phyloP scores from a whole-genome alignment of 306 rosid species.

The Cercis canadensis region DNA sequence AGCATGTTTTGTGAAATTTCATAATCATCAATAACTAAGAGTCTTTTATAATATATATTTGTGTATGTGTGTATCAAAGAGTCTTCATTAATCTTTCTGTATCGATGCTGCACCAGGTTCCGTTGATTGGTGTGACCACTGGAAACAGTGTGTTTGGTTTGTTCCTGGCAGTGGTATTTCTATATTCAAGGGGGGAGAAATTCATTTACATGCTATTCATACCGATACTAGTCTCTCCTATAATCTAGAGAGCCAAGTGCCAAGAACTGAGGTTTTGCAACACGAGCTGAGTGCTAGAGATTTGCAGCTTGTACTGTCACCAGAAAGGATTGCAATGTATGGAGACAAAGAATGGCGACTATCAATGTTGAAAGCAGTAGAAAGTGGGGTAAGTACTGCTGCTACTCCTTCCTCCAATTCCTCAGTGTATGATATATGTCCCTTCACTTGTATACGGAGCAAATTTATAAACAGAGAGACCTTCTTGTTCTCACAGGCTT shows the following conservation, averaged over 20 bases:
- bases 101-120: slow-evolving; percentile 58
- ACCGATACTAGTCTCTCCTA: slow-evolving; percentile 70
- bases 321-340: slow-evolving; percentile 78
- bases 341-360: slow-evolving; percentile 83
- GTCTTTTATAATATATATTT: neutral
- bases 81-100: slow-evolving; percentile 29
- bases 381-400: slow-evolving; percentile 58
- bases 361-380: slow-evolving; percentile 59
- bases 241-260: slow-evolving; percentile 48
- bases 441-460: slow-evolving; percentile 23
- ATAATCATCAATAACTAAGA: slow-evolving; percentile 3
- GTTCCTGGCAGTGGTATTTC: slow-evolving; percentile 75
- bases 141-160: slow-evolving; percentile 99
- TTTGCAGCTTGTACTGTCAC: slow-evolving; percentile 66
- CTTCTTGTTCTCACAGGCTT: slow-evolving; percentile 20
- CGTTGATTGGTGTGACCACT: slow-evolving; percentile 90
- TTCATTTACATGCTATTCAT: slow-evolving; percentile 66
- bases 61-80: neutral
- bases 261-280: slow-evolving; percentile 46
- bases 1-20: slow-evolving; percentile 20
- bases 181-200: slow-evolving; percentile 57
- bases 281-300: slow-evolving; percentile 44
- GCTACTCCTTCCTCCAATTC: slow-evolving; percentile 21
- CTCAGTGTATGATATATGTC: slow-evolving; percentile 19
- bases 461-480: slow-evolving; percentile 16